phyloP scores from a whole-genome alignment of 805 yeast genomes.

The Hemisphaericaspora nanyangensis region DNA sequence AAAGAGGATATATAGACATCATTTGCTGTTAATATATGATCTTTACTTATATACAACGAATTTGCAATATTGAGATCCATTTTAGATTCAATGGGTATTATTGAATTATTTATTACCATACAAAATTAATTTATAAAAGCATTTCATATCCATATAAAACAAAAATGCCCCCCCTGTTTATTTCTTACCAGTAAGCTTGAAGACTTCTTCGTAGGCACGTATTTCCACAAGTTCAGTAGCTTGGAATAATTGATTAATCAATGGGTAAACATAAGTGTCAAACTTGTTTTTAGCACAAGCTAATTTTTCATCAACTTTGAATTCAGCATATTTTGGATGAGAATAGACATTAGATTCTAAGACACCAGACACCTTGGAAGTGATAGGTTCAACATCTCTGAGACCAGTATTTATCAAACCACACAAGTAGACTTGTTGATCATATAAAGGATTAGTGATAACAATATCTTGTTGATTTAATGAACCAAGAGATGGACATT shows the following conservation, averaged over 20 bases:
- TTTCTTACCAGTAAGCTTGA: constrained; percentile 6
- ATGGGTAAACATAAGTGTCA: constrained; percentile 26
- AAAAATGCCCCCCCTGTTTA: too few relatives aligned
- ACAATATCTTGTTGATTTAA: constrained; percentile 28
- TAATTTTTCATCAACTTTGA: constrained; percentile 27
- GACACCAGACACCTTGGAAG: constrained; percentile 20
- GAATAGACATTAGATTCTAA: constrained; percentile 36
- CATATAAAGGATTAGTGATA: constrained; percentile 36
- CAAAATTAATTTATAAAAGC: too few relatives aligned
- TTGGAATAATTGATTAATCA: constrained; percentile 28
- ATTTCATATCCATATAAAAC: too few relatives aligned
- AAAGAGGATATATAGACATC: too few relatives aligned
- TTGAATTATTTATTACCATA: too few relatives aligned
- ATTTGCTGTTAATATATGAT: too few relatives aligned
- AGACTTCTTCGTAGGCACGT: constrained; percentile 23
- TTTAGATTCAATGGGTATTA: too few relatives aligned
- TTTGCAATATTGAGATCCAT: too few relatives aligned
- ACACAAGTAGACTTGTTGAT: constrained; percentile 34
- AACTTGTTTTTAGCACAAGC: constrained; percentile 18
- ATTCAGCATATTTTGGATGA: constrained; percentile 30
- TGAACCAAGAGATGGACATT: constrained; percentile 24
- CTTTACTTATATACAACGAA: too few relatives aligned
- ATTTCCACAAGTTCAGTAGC: constrained; percentile 31
- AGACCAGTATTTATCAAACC: constrained; percentile 27
- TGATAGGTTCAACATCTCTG: constrained; percentile 27